phyloP scores from a whole-genome alignment of 108 stramenopile genomes.

The Aureococcus anophagefferens region DNA sequence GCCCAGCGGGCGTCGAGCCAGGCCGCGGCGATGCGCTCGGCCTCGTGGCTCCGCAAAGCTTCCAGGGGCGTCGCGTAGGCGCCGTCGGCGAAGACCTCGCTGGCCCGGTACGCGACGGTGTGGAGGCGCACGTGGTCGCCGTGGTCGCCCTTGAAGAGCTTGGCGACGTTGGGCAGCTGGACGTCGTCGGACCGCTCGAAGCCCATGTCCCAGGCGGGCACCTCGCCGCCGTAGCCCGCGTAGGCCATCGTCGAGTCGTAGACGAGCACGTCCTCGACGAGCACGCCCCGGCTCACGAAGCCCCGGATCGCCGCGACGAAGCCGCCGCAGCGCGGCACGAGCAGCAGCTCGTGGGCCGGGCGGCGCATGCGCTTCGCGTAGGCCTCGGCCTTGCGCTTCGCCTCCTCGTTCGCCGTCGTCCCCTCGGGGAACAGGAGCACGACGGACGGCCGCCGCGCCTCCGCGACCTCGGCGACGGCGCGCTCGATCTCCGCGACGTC shows the following conservation, averaged over 20 bases:
- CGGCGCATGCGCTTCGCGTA: conserved; percentile 18
- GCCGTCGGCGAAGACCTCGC: not conserved
- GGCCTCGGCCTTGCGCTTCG: conserved; percentile 17
- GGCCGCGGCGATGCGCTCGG: conserved; percentile 1
- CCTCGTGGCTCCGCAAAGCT: too few relatives aligned
- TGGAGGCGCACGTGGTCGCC: conserved; percentile 22
- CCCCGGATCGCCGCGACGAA: conserved; percentile 23
- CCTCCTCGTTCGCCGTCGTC: conserved; percentile 25
- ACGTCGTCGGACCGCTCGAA: conserved; percentile 23
- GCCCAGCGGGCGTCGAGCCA: conserved; percentile 19
- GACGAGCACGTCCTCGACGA: not conserved
- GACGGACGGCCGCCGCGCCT: conserved; percentile 12
- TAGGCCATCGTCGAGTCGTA: conserved; percentile 34
- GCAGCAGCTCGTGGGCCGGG: conserved; percentile 19
- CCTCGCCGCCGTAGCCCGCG: conserved; percentile 26
- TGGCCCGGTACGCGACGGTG: conserved; percentile 17
- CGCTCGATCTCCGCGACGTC: conserved; percentile 14
- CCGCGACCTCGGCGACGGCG: conserved; percentile 11
- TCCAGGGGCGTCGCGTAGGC: not conserved
- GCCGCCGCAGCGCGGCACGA: conserved; percentile 26
- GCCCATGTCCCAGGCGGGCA: conserved; percentile 27
- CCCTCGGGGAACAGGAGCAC: conserved; percentile 34
- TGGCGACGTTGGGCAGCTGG: conserved; percentile 14
- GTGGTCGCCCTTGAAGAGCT: conserved; percentile 15
- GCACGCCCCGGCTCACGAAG: not conserved